Evolutionary conservation across 1,284 basidiomycete genomes (phyloP), one percentile per base, ranked within the genome.

Genomic region (Ceratobasidium sp.): DNA sequence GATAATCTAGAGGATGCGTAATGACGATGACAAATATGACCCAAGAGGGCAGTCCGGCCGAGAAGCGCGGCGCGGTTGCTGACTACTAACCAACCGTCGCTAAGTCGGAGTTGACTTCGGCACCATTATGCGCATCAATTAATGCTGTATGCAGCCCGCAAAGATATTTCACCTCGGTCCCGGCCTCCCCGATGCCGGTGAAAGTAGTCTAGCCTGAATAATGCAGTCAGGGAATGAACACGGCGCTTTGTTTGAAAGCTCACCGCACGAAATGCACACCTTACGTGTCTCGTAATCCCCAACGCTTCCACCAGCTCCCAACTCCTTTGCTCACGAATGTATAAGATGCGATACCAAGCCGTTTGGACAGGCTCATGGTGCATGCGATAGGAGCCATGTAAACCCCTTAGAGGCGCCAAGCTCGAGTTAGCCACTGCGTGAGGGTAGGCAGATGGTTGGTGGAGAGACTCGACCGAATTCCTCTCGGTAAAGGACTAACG

Each of bases 11-110:
- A 75, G 61, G 17, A 61, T 61, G 7, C 71, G 71, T 13, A 75
- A 34, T 32, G 71, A 64, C 8, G 46, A 29, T 7, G 2, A 62
- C 6, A 75, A 62, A 11, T 29, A n/a, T 29, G 71, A 51, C 8
- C 51, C 71, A 37, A 75, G 51, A 17, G 56, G 32, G 19, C 51
- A 49, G 52, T 75, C n/a, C 44, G 71, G 4, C 71, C 71, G 25
- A 75, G n/a, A n/a, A 61, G 46, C 7, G 25, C n/a, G 19, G 59
- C 8, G 32, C 34, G 19, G 29, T 15, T 40, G 34, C 19, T 13
- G 22, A 6, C 9, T n/a, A 29, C 25, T 29, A 22, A n/a, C 22
- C 19, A 52, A 6, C 22, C 2, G n/a, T 61, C 7, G 57, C 32
- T 37, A n/a, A 2, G 22, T 64, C 40, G n/a, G n/a, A 9, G 66